phyloP scores from a whole-genome alignment of 768 basidiomycete species.

The Mycena maculata region DNA sequence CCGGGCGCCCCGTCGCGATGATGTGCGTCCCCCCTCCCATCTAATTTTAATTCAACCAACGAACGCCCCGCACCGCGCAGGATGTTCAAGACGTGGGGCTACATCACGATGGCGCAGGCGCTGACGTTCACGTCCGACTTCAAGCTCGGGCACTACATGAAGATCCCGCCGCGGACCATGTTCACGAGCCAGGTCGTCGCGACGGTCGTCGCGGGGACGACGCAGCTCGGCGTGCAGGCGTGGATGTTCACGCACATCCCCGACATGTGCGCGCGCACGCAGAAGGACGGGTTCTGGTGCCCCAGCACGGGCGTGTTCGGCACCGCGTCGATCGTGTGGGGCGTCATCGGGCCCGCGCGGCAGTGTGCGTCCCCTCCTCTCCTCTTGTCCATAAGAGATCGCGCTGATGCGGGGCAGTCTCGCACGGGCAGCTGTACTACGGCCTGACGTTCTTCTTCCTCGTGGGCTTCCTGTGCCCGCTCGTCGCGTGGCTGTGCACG shows the following conservation, averaged over 20 bases:
- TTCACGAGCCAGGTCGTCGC: slow-evolving; percentile 65
- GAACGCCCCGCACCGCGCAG: too few species aligned
- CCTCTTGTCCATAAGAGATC: neutral
- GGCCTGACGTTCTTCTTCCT: slow-evolving; percentile 83
- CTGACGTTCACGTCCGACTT: slow-evolving; percentile 79
- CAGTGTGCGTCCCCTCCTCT: slow-evolving; percentile 49
- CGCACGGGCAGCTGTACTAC: slow-evolving; percentile 69
- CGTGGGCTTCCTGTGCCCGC: slow-evolving; percentile 72
- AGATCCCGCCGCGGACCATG: slow-evolving; percentile 68
- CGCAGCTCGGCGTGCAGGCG: slow-evolving; percentile 78
- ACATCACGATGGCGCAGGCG: slow-evolving; percentile 68
- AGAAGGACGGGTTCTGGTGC: slow-evolving; percentile 78
- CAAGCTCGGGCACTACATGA: slow-evolving; percentile 85
- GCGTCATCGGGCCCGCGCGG: slow-evolving; percentile 80
- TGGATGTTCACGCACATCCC: slow-evolving; percentile 82
- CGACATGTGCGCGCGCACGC: slow-evolving; percentile 64
- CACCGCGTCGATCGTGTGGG: slow-evolving; percentile 85
- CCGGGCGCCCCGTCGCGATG: slow-evolving; percentile 14
- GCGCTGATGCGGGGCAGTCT: slow-evolving; percentile 48
- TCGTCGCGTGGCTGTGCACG: slow-evolving; percentile 63
- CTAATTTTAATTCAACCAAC: too few species aligned
- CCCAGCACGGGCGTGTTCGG: slow-evolving; percentile 79
- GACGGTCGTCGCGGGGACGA: slow-evolving; percentile 75
- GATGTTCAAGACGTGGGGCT: slow-evolving; percentile 89
- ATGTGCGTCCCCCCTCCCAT: too few species aligned